Percentiles rank a stretch among this genome's conserved stretches.
phyloP scores from a whole-genome alignment of 2,329 filamentous ascomycete genomes.

The Mariannaea sp. region DNA sequence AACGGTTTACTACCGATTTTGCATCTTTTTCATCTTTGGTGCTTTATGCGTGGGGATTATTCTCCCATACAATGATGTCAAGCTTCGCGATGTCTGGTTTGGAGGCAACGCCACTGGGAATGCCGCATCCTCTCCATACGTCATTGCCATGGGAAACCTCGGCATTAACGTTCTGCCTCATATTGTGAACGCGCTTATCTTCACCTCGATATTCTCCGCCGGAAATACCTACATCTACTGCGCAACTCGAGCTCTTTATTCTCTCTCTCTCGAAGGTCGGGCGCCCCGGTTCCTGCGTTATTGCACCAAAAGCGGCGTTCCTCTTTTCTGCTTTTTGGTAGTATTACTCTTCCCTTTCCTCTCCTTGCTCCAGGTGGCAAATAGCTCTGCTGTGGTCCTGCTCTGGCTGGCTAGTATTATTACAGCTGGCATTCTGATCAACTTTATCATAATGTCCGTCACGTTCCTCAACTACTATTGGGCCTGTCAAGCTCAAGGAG shows the following conservation, averaged over 20 bases:
- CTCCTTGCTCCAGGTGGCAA: conserved; percentile 49
- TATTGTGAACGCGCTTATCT: conserved; percentile 56
- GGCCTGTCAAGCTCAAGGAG: conserved; percentile 53
- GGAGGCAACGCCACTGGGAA: too few relatives aligned
- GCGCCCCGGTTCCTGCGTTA: conserved; percentile 51
- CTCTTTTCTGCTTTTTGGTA: conserved; percentile 53
- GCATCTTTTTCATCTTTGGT: neutral
- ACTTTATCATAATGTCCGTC: conserved; percentile 56
- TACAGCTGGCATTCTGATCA: conserved; percentile 51
- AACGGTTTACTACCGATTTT: neutral
- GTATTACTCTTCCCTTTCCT: conserved; percentile 50
- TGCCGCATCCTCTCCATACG: conserved; percentile 62
- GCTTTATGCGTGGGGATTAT: neutral
- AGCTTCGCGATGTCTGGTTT: too few relatives aligned
- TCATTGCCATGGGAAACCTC: conserved; percentile 62
- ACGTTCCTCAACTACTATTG: conserved; percentile 62
- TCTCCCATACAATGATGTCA: neutral
- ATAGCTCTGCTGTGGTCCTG: conserved; percentile 46
- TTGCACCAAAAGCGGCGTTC: conserved; percentile 58
- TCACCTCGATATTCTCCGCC: conserved; percentile 46
- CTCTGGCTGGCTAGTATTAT: conserved; percentile 52
- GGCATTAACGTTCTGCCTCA: conserved; percentile 56
- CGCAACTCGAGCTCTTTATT: neutral
- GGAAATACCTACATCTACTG: conserved; percentile 48
- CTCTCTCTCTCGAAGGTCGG: neutral